These are phyloP conservation scores for Termitomyces sp. DNA, from an alignment of 768 basidiomycete genomes.

Conservation along the genomic window DNA sequence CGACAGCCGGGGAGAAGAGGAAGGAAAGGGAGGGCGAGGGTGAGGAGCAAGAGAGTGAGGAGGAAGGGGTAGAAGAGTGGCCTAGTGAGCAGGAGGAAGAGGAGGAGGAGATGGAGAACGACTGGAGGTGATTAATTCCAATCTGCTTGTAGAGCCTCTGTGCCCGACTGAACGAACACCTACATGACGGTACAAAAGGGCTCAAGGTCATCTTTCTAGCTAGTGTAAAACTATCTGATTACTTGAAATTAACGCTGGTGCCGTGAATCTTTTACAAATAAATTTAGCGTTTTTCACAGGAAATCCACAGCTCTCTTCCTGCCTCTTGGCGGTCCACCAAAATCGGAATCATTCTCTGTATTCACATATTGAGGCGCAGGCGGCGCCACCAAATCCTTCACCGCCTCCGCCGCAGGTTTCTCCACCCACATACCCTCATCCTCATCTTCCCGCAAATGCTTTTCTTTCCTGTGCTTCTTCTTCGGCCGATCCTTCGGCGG, in stretches of 20 bases:
- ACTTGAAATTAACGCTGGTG: background rate
- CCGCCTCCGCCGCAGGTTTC: constrained; percentile 48
- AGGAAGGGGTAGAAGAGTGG: constrained; percentile 1
- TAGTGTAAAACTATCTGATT: too few relatives aligned
- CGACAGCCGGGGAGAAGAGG: constrained; percentile 16
- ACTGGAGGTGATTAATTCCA: constrained; percentile 1
- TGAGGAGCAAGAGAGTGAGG: constrained; percentile 9
- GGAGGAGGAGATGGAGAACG: constrained; percentile 10
- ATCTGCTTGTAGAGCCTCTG: background rate
- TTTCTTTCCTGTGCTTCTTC: constrained; percentile 38
- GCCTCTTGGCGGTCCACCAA: constrained; percentile 28
- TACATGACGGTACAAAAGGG: background rate
- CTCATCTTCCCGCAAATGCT: constrained; percentile 24
- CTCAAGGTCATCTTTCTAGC: too few relatives aligned
- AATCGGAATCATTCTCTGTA: constrained; percentile 8
- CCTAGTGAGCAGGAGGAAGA: constrained; percentile 3
- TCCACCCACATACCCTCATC: constrained; percentile 68
- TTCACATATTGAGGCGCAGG: constrained; percentile 11
- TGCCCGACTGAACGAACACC: background rate
- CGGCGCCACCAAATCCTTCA: constrained; percentile 26
- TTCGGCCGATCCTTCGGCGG: constrained; percentile 33
- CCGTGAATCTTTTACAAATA: background rate
- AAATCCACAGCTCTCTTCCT: constrained; percentile 75
- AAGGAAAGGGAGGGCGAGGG: constrained; percentile 22
- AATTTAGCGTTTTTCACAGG: constrained; percentile 35